Evolutionary conservation across 768 basidiomycete species (phyloP), one percentile per base, ranked within the genome.

Genomic region (Suillus plorans): DNA sequence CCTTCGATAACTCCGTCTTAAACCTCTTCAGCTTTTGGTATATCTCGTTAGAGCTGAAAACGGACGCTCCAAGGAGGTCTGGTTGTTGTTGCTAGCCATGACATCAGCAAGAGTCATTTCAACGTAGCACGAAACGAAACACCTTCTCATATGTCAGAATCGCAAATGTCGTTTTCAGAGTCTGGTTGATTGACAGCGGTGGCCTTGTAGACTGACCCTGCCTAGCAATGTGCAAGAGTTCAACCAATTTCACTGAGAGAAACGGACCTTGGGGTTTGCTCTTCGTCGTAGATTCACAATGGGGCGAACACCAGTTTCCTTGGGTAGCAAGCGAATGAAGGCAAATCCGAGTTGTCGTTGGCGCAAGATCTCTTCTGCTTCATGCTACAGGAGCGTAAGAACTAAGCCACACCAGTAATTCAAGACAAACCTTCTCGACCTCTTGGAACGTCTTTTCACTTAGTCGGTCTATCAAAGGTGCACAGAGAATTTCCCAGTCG

Each of bases 241-340:
- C 16, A 14, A 45, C 57, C 9, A 58, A 62, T n/a, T 28, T 96
- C 2, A 2, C 34, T 8, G 5, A 13, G 28, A 7, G 0, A 3
- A 31, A 31, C 67, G 34, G 58, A 79, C 81, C 67, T 72, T 77
- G 64, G 64, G 69, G 34, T 73, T 72, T 63, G 75, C 82, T 60
- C 88, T 83, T 28, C 79, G 75, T n/a, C 88, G 84, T 50, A 99
- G 80, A 72, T 99, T 99, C 34, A 97, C 92, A 66, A 99, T 97
- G 0, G 96, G 96, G 37, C 97, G 84, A 3, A 99, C 94, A 0
- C 97, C 97, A 4, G 88, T 92, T 64, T 96, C 96, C 75, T 99
- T 99, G 0, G 97, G 97, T 22, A 99, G 79, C 8, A 98, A 81
- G 2, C 97, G 86, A 18, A 97, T 88, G 68, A 91, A 92, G 0